Percentiles rank a stretch among this genome's conserved stretches.
Conservation (phyloP, 2,329 filamentous ascomycete species). For the Epichloe aotearoae region DNA sequence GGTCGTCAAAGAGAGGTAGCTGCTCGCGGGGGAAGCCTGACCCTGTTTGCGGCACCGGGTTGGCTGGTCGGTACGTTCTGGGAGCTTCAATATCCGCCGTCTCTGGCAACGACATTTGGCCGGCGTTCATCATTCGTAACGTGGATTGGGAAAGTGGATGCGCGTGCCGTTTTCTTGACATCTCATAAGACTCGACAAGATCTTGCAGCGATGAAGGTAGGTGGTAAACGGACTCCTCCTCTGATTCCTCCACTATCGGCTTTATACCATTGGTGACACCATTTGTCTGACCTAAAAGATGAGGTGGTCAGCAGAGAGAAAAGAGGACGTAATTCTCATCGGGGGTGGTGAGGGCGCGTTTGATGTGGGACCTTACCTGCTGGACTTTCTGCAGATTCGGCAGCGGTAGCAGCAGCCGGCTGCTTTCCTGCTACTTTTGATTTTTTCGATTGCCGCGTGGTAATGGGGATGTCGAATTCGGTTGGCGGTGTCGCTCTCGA, state of each 20-base stretch:
- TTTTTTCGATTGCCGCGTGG: constrained; percentile 22
- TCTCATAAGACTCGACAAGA: constrained; percentile 80
- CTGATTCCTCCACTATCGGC: constrained; percentile 26
- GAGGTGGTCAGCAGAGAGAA: neutral
- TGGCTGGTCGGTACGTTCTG: constrained; percentile 70
- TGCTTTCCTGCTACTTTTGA: constrained; percentile 33
- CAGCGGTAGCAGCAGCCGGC: constrained; percentile 17
- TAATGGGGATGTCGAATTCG: constrained; percentile 14
- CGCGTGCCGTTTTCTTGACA: constrained; percentile 56
- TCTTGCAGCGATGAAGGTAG: constrained; percentile 81
- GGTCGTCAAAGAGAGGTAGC: constrained; percentile 84
- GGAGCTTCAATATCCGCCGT: constrained; percentile 69
- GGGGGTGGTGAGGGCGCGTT: neutral
- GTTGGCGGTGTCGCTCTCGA: constrained; percentile 5
- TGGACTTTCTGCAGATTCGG: constrained; percentile 29
- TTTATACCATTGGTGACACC: constrained; percentile 39
- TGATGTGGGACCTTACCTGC: constrained; percentile 25
- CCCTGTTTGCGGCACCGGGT: constrained; percentile 59
- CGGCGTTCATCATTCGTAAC: constrained; percentile 61
- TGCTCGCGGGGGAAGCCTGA: constrained; percentile 87
- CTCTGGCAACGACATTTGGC: constrained; percentile 62
- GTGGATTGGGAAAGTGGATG: constrained; percentile 51
- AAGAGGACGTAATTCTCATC: neutral
- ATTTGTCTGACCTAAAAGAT: constrained; percentile 29
- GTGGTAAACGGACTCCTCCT: constrained; percentile 82